A percentile compares a stretch with the other conserved stretches of the same genome.
Conservation (phyloP, 1,284 basidiomycete species). For the Cutaneotrichosporon sp. region DNA sequence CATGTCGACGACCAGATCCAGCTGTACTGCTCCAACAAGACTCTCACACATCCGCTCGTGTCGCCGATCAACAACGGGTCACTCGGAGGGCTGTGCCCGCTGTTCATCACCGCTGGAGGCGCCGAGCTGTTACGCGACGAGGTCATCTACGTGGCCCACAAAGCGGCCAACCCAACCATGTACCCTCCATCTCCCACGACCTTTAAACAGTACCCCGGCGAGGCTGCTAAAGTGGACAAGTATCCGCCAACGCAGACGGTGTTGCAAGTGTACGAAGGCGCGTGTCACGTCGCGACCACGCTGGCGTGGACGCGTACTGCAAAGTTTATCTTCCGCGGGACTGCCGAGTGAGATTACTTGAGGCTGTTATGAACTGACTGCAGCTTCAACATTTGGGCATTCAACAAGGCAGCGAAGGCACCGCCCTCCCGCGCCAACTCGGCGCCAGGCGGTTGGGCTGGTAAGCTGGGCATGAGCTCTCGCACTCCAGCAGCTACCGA, state of each 20-base stretch:
- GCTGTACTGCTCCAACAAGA: conserved; percentile 52
- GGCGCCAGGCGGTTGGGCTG: background rate
- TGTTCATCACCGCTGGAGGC: conserved; percentile 51
- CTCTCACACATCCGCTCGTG: conserved; percentile 51
- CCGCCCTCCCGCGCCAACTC: background rate
- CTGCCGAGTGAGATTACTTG: conserved; percentile 36
- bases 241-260: conserved; percentile 52
- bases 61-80: conserved; percentile 52
- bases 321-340: conserved; percentile 45
- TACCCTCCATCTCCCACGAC: conserved; percentile 46
- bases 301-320: conserved; percentile 45
- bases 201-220: conserved; percentile 46
- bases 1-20: conserved; percentile 50
- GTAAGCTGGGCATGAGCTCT: background rate
- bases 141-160: conserved; percentile 51
- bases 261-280: conserved; percentile 49
- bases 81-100: conserved; percentile 52
- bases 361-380: background rate
- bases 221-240: conserved; percentile 41
- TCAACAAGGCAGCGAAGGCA: conserved; percentile 34
- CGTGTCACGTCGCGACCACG: conserved; percentile 47
- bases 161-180: conserved; percentile 48
- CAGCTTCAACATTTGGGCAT: conserved; percentile 48
- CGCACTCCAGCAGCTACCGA: too few species aligned
- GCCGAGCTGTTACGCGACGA: conserved; percentile 49